These are phyloP conservation scores for Rhinocladiella mackenziei DNA, from an alignment of 2,329 filamentous ascomycete species.

Conservation along the genomic window DNA sequence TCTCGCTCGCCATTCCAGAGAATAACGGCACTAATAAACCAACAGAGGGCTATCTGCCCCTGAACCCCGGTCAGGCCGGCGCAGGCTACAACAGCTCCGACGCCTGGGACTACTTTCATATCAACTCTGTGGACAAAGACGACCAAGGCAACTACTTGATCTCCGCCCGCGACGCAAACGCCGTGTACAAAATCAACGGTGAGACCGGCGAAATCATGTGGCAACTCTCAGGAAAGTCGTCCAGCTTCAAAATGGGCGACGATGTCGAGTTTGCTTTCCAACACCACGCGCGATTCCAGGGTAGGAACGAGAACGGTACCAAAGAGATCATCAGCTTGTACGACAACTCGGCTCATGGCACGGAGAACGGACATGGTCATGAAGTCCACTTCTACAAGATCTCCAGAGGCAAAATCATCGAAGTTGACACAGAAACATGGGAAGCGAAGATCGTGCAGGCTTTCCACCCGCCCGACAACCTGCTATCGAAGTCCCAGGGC, in stretches of 20 bases:
- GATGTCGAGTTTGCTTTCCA: slow-evolving; percentile 51
- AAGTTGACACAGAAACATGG: slow-evolving; percentile 42
- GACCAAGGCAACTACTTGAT: slow-evolving; percentile 51
- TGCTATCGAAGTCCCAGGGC: slow-evolving; percentile 51
- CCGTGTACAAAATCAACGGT: slow-evolving; percentile 47
- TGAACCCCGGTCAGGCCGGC: slow-evolving; percentile 23
- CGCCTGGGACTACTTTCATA: slow-evolving; percentile 54
- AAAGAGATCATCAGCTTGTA: slow-evolving; percentile 53
- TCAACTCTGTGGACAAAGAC: slow-evolving; percentile 55
- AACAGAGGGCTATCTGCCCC: slow-evolving; percentile 9
- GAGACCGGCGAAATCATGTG: slow-evolving; percentile 49
- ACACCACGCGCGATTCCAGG: slow-evolving; percentile 48
- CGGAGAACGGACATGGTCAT: slow-evolving; percentile 38
- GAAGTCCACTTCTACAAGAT: slow-evolving; percentile 40
- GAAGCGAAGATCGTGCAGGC: slow-evolving; percentile 46
- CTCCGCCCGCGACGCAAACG: slow-evolving; percentile 49
- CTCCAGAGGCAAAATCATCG: slow-evolving; percentile 45
- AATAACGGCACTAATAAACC: slow-evolving; percentile 1
- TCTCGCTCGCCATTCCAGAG: not conserved
- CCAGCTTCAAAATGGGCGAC: slow-evolving; percentile 42
- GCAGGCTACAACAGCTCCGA: slow-evolving; percentile 18
- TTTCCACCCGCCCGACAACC: slow-evolving; percentile 48
- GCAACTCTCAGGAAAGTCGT: slow-evolving; percentile 51
- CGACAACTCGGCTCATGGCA: slow-evolving; percentile 51
- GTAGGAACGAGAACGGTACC: slow-evolving; percentile 40